Conservation (phyloP, 768 basidiomycete genomes). For the Tylopilus rubrobrunneus region DNA sequence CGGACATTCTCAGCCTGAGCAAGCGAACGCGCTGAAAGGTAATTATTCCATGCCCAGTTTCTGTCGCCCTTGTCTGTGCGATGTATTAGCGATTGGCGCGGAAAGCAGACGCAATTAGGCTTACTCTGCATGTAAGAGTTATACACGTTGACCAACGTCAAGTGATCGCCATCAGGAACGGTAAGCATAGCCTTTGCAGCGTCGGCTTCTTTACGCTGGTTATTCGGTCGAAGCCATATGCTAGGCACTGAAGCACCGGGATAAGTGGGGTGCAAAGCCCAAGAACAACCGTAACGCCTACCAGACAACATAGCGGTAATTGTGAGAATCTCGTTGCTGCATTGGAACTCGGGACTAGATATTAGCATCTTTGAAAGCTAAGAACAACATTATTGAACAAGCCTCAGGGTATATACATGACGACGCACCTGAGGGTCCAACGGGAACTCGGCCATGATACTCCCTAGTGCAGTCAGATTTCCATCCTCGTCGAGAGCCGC, state of each 20-base stretch:
- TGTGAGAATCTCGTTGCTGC: slow-evolving; percentile 92
- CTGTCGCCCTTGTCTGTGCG: slow-evolving; percentile 65
- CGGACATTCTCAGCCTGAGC: slow-evolving; percentile 93
- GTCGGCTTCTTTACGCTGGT: slow-evolving; percentile 87
- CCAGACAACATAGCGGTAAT: slow-evolving; percentile 97
- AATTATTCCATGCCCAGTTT: slow-evolving; percentile 91
- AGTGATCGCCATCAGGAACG: slow-evolving; percentile 94
- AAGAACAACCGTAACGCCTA: slow-evolving; percentile 29
- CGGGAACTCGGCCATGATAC: slow-evolving; percentile 97
- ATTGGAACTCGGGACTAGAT: slow-evolving; percentile 90
- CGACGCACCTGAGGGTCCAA: slow-evolving; percentile 85
- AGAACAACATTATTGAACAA: background rate
- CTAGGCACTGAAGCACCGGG: slow-evolving; percentile 57
- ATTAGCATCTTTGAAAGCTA: slow-evolving; percentile 90
- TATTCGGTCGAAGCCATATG: slow-evolving; percentile 90
- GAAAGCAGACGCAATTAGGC: slow-evolving; percentile 20
- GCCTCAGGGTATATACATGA: background rate
- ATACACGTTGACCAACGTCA: slow-evolving; percentile 92
- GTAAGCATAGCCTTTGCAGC: slow-evolving; percentile 83
- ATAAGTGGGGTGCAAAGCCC: background rate
- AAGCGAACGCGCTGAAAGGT: slow-evolving; percentile 77
- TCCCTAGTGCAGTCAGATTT: slow-evolving; percentile 79
- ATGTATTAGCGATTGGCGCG: background rate
- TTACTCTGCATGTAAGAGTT: slow-evolving; percentile 85
- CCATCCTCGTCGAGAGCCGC: slow-evolving; percentile 94